Percentiles rank a stretch among this genome's conserved stretches.
phyloP scores from a whole-genome alignment of 352 stramenopile genomes.

The Pseudoperonospora humuli region DNA sequence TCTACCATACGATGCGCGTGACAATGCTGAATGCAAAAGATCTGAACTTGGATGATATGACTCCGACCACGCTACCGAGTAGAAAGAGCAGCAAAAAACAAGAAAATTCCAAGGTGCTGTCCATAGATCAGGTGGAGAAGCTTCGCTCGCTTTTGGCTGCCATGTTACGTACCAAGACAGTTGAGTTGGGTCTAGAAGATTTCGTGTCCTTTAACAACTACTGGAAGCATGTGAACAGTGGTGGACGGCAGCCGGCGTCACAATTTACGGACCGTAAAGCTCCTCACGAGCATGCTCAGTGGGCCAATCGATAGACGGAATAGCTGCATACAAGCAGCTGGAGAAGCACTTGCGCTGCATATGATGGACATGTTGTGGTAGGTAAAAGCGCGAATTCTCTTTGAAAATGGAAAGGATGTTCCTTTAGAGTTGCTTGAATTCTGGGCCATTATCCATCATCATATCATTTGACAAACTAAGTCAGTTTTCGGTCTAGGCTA shows the following conservation, averaged over 20 bases:
- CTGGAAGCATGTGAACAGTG: constrained; percentile 69
- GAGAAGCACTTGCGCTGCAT: not conserved
- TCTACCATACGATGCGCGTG: constrained; percentile 59
- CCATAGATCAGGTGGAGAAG: constrained; percentile 45
- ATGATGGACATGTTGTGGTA: not conserved
- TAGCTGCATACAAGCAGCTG: constrained; percentile 1
- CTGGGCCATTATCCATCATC: constrained; percentile 1
- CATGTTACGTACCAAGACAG: constrained; percentile 74
- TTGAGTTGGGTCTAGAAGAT: constrained; percentile 60
- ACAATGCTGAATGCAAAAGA: constrained; percentile 57
- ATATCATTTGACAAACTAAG: constrained; percentile 1
- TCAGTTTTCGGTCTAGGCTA: constrained; percentile 30
- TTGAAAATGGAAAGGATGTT: constrained; percentile 8
- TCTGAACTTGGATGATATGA: constrained; percentile 43
- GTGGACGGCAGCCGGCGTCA: constrained; percentile 53
- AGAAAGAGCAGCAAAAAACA: constrained; percentile 22
- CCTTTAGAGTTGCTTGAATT: constrained; percentile 1
- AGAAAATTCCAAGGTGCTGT: constrained; percentile 29
- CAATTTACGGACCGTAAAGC: constrained; percentile 80
- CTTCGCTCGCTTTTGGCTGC: constrained; percentile 54
- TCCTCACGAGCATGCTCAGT: constrained; percentile 79
- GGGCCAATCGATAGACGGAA: constrained; percentile 42
- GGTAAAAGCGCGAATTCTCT: not conserved
- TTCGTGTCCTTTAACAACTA: constrained; percentile 80
- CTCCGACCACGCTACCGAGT: constrained; percentile 11